Base-by-base conservation (phyloP, 2,329 filamentous ascomycete species). In the Colletotrichum brevisporum region DNA sequence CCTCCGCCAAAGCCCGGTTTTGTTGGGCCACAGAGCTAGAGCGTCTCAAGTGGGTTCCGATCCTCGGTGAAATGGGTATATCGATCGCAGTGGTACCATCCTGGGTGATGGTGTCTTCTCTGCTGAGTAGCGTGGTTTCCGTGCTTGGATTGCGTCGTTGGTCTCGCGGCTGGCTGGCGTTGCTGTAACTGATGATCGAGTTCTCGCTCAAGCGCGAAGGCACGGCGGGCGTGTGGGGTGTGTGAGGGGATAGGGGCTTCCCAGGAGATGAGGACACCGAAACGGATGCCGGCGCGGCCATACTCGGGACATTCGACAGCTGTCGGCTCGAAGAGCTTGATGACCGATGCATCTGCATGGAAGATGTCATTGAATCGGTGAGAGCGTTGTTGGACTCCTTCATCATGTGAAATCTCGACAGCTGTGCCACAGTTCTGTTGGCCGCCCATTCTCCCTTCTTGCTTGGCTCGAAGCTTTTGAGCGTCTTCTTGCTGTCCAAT, bases 191-290 rank as follows among this genome's bases (percentile, higher is more conserved):
- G 51, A 90, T 90, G 69, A 96, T 94, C 59, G 93, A 96, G 76
- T 97, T 95, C 71, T 96, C 94, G 76, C 94, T 97, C 24, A 99
- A 83, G n/a, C 96, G 89, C 8, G 95, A 98, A 21, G 95, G 95
- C 31, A 98, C 94, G 12, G 95, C 94, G 4, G 96, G 96, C 0
- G 94, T 97, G 76, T 98, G 95, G 1, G 95, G 94, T 0, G 94
- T 97, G 76, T 95, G 94, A 10, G 93, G 94, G 3, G 94, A 97
- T 18, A 97, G 88, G 0, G 94, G 94, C 75, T 97, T 97, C 65
- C 92, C 94, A 1, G 95, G 95, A 10, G 95, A 98, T 0, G 94
- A 95, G 1, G 94, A 95, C 12, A 91, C 91, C 4, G 95, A 98
- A 72, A 94, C 85, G 0, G 93, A 94, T 5, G 91, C 92, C 1